Evolutionary conservation across 176 grass and related monocot species (phyloP), one percentile per base, ranked within the genome.

Genomic region (Avena sativa): DNA sequence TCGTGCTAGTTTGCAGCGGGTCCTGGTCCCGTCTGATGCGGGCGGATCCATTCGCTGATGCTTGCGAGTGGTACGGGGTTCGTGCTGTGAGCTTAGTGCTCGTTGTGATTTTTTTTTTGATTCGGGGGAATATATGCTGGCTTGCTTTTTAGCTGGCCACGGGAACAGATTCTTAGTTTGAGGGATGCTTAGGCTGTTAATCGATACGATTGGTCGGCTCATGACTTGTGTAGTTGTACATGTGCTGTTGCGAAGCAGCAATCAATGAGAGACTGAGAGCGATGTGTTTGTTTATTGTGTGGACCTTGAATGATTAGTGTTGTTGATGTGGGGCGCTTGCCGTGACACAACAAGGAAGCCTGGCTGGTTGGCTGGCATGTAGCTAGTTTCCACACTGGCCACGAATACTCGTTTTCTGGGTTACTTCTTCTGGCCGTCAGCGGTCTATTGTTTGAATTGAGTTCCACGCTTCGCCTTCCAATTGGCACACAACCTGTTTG

Each of bases 221-320:
- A 78, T 26, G 62, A 23, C 70, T 61, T 75, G 80, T 70, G 80
- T 70, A 60, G 78, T 71, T 80, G 73, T 61, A 59, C 71, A 88
- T 71, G 86, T 69, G 78, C 82, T 53, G 82, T 77, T 88, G 90
- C 62, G 21, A 3, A 77, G 81, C 81, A 7, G 26, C 69, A 67
- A 88, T 77, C n/a, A 81, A 74, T 63, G 86, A 91, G 70, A 72
- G 86, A 81, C 66, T 55, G 86, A 91, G 70, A 72, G 86, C 86
- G 90, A 88, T 82, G 77, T 71, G 78, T 75, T 85, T 82, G 79
- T 88, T 81, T 88, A 84, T 85, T 85, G 63, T 58, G 86, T 75
- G 78, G 82, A 74, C 67, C 48, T 79, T 80, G 55, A 19, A 85
- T 88, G 64, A 23, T 50, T 49, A 71, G 15, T 49, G 23, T 75